Percentiles rank a stretch among this genome's conserved stretches.
Evolutionary conservation across 441 rosid species (phyloP).

Genomic region (Aquilaria agallochum): DNA sequence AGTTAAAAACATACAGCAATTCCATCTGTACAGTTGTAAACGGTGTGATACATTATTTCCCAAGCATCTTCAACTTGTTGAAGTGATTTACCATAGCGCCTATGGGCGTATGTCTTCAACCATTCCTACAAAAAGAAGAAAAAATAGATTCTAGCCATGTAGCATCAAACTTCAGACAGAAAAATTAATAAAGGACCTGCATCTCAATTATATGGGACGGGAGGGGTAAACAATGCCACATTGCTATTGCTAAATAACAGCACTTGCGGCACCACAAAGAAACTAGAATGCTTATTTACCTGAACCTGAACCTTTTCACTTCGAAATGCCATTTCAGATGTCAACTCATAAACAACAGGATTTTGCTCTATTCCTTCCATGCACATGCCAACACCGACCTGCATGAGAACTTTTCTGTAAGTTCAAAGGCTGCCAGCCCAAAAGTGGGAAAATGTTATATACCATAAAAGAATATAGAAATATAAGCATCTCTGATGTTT

Average conservation of each 20-base stretch:
- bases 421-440: background rate
- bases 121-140: slow-evolving; percentile 54
- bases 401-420: slow-evolving; percentile 17
- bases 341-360: slow-evolving; percentile 89
- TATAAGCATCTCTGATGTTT: background rate
- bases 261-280: slow-evolving; percentile 6
- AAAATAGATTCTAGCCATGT: slow-evolving; percentile 5
- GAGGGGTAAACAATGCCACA: background rate
- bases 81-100: slow-evolving; percentile 85
- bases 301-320: slow-evolving; percentile 58
- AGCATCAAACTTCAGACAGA: background rate
- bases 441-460: too few species aligned
- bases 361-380: slow-evolving; percentile 99
- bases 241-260: background rate
- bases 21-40: slow-evolving; percentile 89
- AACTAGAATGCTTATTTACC: slow-evolving; percentile 38
- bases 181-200: background rate
- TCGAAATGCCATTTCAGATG: slow-evolving; percentile 96
- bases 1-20: slow-evolving; percentile 52
- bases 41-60: slow-evolving; percentile 75
- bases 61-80: slow-evolving; percentile 64
- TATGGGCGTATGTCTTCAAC: slow-evolving; percentile 66
- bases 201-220: background rate
- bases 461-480: background rate
- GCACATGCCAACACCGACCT: slow-evolving; percentile 99